A percentile compares a stretch with the other conserved stretches of the same genome.
Conservation (phyloP, 305 asterid genomes). For the Fraxinus baroniana region DNA sequence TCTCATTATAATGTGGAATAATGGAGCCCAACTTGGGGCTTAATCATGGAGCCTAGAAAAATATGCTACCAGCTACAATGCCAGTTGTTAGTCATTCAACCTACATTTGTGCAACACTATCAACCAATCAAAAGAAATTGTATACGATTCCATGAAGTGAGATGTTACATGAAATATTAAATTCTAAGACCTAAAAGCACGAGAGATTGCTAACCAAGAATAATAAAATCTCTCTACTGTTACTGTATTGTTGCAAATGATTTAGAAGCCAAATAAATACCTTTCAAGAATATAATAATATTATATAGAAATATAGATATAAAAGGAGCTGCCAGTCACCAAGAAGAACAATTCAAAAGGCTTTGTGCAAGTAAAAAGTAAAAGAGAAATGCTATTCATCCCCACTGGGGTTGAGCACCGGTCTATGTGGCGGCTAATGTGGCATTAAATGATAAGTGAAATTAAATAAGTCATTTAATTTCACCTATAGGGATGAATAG, state of each 20-base stretch:
- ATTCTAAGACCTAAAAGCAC: background rate
- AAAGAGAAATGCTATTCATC: too few species aligned
- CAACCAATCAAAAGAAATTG: background rate
- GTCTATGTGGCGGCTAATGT: too few species aligned
- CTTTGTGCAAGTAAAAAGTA: conserved; percentile 6
- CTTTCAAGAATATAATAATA: background rate
- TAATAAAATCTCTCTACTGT: background rate
- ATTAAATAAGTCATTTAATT: too few species aligned
- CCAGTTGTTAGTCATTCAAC: background rate
- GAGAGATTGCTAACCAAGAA: background rate
- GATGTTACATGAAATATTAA: background rate
- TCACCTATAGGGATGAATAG: too few species aligned
- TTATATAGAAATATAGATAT: background rate
- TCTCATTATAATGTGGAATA: too few species aligned
- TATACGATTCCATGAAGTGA: background rate
- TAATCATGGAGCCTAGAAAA: background rate
- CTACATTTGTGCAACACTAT: background rate
- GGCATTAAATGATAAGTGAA: too few species aligned
- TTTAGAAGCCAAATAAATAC: background rate
- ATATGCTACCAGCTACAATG: background rate
- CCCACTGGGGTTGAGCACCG: too few species aligned
- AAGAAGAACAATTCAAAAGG: background rate
- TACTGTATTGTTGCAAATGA: background rate
- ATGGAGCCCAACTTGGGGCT: too few species aligned
- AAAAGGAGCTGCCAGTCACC: background rate